phyloP scores from a whole-genome alignment of 257 asterid species.

The Echites panduratus region DNA sequence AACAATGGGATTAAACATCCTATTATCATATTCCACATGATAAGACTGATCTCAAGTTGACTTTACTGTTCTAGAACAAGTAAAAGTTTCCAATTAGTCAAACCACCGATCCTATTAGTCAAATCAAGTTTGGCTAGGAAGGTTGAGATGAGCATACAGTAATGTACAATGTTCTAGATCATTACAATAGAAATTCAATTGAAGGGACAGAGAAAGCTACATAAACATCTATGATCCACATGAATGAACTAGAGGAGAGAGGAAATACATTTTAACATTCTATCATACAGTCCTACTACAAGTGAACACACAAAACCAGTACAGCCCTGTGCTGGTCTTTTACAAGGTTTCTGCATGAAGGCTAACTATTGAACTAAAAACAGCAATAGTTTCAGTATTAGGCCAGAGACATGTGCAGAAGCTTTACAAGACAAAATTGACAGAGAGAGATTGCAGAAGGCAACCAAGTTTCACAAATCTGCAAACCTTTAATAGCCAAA shows the following conservation, averaged over 20 bases:
- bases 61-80: neutral
- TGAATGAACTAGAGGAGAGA: neutral
- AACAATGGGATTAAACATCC: conserved; percentile 10
- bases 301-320: neutral
- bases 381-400: neutral
- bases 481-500: neutral
- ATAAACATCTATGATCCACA: neutral
- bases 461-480: neutral
- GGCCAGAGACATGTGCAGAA: neutral
- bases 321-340: neutral
- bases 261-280: neutral
- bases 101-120: neutral
- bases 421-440: neutral
- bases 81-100: neutral
- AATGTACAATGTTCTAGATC: neutral
- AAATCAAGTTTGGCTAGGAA: neutral
- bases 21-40: neutral
- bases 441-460: neutral
- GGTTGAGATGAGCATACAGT: neutral
- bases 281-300: neutral
- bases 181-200: neutral
- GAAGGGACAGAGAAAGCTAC: neutral
- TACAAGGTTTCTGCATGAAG: neutral
- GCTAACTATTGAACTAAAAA: neutral
- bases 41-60: neutral